phyloP scores from a whole-genome alignment of 208 protist genomes.

The Leishmania martiniquensis region DNA sequence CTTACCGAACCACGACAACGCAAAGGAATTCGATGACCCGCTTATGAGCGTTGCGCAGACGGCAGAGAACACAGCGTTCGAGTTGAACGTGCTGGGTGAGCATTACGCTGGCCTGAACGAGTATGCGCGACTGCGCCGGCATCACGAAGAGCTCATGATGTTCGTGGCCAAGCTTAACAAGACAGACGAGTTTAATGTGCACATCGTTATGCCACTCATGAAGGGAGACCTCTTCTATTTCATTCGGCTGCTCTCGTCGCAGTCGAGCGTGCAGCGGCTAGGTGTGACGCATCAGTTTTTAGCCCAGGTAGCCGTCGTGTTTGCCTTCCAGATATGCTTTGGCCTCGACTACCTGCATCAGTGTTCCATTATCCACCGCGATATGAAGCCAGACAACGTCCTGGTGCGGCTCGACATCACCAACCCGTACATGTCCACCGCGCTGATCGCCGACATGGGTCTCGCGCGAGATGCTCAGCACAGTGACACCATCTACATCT shows the following conservation, averaged over 20 bases:
- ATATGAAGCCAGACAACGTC: slow-evolving; percentile 98
- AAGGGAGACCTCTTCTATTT: slow-evolving; percentile 83
- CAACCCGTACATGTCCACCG: slow-evolving; percentile 68
- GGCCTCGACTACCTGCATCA: slow-evolving; percentile 92
- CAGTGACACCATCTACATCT: slow-evolving; percentile 93
- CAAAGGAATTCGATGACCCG: slow-evolving; percentile 14
- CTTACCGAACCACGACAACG: slow-evolving; percentile 22
- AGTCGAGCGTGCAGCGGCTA: slow-evolving; percentile 24
- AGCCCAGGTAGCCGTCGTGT: slow-evolving; percentile 65
- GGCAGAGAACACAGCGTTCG: slow-evolving; percentile 24
- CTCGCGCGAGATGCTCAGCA: slow-evolving; percentile 79
- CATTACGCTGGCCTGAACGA: slow-evolving; percentile 37
- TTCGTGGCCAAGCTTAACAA: slow-evolving; percentile 29
- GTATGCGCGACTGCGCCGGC: slow-evolving; percentile 32
- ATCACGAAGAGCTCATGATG: slow-evolving; percentile 48
- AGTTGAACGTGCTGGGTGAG: slow-evolving; percentile 47
- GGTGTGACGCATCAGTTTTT: slow-evolving; percentile 49
- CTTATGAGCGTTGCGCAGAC: slow-evolving; percentile 50
- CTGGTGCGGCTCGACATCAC: slow-evolving; percentile 82
- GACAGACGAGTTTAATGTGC: slow-evolving; percentile 70
- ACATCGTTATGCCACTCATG: slow-evolving; percentile 93
- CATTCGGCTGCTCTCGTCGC: slow-evolving; percentile 46
- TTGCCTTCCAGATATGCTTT: slow-evolving; percentile 88
- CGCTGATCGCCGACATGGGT: slow-evolving; percentile 88
- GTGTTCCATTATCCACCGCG: slow-evolving; percentile 93